Conservation (phyloP, 2,329 filamentous ascomycete genomes). For the Talaromyces albobiverticillius region DNA sequence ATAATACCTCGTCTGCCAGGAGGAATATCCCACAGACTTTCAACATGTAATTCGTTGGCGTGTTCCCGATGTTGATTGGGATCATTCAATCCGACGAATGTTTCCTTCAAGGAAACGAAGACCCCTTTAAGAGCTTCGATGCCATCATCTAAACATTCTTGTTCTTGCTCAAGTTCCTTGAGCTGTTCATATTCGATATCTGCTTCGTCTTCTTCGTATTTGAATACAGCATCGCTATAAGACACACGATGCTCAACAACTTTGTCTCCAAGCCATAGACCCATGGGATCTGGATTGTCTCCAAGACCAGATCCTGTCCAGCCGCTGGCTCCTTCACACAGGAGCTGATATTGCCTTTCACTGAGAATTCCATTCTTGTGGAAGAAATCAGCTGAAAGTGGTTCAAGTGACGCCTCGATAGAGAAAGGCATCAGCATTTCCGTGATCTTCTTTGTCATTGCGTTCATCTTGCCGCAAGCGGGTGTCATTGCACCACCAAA, state of each 20-base stretch:
- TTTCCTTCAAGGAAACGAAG: constrained; percentile 43
- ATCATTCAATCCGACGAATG: constrained; percentile 28
- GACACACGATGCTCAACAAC: constrained; percentile 45
- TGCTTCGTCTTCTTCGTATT: constrained; percentile 57
- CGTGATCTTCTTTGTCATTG: constrained; percentile 40
- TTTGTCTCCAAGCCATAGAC: constrained; percentile 57
- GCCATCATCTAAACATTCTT: constrained; percentile 48
- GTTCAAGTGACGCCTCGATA: constrained; percentile 29
- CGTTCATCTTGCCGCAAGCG: constrained; percentile 42
- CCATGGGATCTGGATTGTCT: constrained; percentile 39
- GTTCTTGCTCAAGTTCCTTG: constrained; percentile 60
- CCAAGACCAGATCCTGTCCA: constrained; percentile 39
- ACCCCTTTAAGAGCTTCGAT: constrained; percentile 54
- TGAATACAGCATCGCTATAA: constrained; percentile 49
- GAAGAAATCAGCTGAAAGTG: constrained; percentile 57
- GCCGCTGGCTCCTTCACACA: constrained; percentile 49
- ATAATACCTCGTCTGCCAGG: constrained; percentile 57
- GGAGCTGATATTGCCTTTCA: constrained; percentile 59
- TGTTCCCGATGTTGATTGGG: background rate
- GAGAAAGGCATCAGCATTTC: constrained; percentile 44
- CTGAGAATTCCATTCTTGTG: constrained; percentile 58
- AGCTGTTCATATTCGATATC: constrained; percentile 61
- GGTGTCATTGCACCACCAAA: constrained; percentile 39
- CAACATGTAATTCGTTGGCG: constrained; percentile 27
- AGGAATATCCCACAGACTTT: constrained; percentile 62